Conservation (phyloP, 2,329 filamentous ascomycete species). For the Chaetomium globosum region DNA sequence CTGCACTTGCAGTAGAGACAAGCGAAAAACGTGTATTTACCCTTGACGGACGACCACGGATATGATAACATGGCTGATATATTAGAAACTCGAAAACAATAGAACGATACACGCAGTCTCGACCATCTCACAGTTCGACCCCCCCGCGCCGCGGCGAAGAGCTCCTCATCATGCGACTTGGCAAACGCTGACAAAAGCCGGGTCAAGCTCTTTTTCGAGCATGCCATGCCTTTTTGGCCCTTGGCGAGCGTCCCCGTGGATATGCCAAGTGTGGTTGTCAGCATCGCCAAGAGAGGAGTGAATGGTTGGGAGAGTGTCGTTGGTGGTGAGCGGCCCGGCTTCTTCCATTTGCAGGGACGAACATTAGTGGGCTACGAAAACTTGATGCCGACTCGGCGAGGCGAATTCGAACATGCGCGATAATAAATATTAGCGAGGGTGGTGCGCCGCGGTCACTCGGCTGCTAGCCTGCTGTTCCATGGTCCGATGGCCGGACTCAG, state of each 20-base stretch:
- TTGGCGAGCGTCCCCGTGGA: conserved; percentile 8
- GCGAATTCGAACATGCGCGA: background rate
- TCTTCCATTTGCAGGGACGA: background rate
- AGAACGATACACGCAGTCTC: background rate
- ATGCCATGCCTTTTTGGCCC: background rate
- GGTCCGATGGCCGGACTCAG: too few relatives aligned
- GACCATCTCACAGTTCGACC: background rate
- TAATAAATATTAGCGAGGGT: background rate
- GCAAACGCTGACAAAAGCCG: background rate
- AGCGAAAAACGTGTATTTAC: too few relatives aligned
- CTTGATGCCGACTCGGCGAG: background rate
- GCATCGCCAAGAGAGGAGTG: conserved; percentile 9
- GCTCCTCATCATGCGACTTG: background rate
- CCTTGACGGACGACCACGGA: too few relatives aligned
- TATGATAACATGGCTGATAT: too few relatives aligned
- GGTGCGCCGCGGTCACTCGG: background rate
- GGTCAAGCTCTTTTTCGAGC: background rate
- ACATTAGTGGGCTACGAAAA: background rate
- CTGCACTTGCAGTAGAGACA: too few relatives aligned
- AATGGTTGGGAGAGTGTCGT: background rate
- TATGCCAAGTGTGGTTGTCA: conserved; percentile 7
- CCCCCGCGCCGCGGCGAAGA: background rate
- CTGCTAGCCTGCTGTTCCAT: too few relatives aligned
- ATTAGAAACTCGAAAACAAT: background rate
- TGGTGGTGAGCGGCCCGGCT: background rate